Evolutionary conservation across 805 yeast genomes (phyloP), one percentile per base, ranked within the genome.

Genomic region (Teunomyces panamensis): DNA sequence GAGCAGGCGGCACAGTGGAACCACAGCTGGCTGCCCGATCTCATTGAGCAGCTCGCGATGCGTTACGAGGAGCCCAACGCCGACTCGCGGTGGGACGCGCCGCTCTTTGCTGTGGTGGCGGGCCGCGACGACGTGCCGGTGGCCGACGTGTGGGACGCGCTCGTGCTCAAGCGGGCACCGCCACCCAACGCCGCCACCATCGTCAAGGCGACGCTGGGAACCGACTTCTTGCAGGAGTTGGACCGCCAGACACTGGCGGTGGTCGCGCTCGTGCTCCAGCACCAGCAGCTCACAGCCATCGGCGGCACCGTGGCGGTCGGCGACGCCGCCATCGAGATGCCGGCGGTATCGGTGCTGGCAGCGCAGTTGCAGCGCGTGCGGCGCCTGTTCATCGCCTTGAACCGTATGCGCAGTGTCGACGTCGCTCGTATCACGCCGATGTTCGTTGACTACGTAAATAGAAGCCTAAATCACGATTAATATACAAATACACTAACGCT

Each of bases 31-130:
- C 84, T 81, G 39, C 74, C 71, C 1, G 82, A 79, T 30, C 65
- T 89, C 26, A 69, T 90, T 34, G 75, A 75, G 11, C 91, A 85
- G 45, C 69, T 92, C 48, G 77, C 81, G 3, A 87, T 90, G 81
- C 68, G 99, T 49, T 94, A 84, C 60, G 99, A 94, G 66, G 99
- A 94, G 63, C 99, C 99, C 0, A 86, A 89, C 60, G 82, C 83
- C 29, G 79, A 80, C 58, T 80, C 85, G 26, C 71, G 97, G 50
- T 94, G 99, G 99, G 99, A 94, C 60, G 82, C 96, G 3, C 99
- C 99, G 5, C 69, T 92, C 51, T 84, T 90, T 60, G 81, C 89
- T 0, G 66, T 91, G 1, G 78, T 83, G 3, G 77, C 72, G 57
- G 81, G 78, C 43, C 57, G 63, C 36, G 65, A 60, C 9, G 84